Evolutionary conservation across 1,139 yeast genomes (phyloP), one percentile per base, ranked within the genome.

Genomic region (Candida buenavistaensis): DNA sequence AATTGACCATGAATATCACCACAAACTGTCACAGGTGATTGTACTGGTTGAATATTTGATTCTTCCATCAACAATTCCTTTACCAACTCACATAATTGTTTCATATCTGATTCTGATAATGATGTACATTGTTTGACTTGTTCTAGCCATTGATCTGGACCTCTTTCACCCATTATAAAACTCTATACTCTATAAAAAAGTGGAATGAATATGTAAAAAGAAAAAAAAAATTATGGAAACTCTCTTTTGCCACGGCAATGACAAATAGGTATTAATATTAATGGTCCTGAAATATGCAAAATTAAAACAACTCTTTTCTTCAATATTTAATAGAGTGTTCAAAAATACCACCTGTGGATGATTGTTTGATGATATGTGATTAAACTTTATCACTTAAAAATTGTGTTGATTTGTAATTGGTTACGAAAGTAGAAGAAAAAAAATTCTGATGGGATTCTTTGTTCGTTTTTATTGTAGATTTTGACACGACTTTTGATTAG

Each of bases 1-100:
- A 92, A 92, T 60, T 92, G 98, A 2, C 98, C 98, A 62, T 92
- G 98, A 47, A 92, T 92, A 62, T 92, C 98, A 47, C 98, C 98
- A 68, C 98, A 92, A 4, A 92, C 97, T 1, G 96, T 88, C n/a
- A 92, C 97, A 1, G 98, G 98, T 23, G 94, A 80, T 57, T 83
- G 88, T 10, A 92, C 97, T 0, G 98, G 97, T 55, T 92, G 97
- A 47, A 92, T 90, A 58, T 92, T 92, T 28, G 87, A 81, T 57
- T 88, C 95, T 43, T 76, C 73, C 46, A 87, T 75, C 36, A 89
- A 64, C 36, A 84, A 65, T 51, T 88, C 96, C 54, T 87, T 88
- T 40, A 86, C 97, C 68, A 85, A 77, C 62, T 92, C 98, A 62
- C 98, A 92, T 32, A 92, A 71, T 54, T 87, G 95, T 56, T 92